Evolutionary conservation across 2,329 filamentous ascomycete genomes (phyloP), one percentile per base, ranked within the genome.

Genomic region (Exophiala mesophila): DNA sequence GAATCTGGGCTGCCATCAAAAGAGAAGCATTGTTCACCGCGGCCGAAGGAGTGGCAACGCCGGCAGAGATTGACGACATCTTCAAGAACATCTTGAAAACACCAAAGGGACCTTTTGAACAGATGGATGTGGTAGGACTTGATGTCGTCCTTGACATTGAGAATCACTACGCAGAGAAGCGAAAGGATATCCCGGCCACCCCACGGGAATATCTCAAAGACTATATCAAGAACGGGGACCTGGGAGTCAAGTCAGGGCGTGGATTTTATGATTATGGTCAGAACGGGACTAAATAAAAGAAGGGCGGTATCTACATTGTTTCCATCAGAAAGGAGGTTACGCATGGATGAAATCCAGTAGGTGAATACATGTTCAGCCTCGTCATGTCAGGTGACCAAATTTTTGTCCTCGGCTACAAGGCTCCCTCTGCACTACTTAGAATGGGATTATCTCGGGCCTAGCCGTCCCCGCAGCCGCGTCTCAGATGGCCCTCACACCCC

Each of bases 1-100:
- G 60, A n/a, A 59, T 67, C 28, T 67, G 64, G 64, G 63, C 63
- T 3, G 63, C 63, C 10, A 63, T 67, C 28, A 67, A 67, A 44
- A 58, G 64, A 10, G 64, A 67, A 54, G 54, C 59, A 3, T 56
- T 67, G 4, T 48, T 58, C 8, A 47, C 59, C 4, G 46, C 65
- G 6, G 47, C 57, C 1, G 62, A 67, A 34, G 63, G 60, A 1
- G 59, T 66, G 4, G 56, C 53, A 15, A 53, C 53, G 0, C 63
- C 64, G 1, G 43, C 58, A n/a, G 63, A 67, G 31, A 58, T 67
- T 2, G 63, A 67, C 47, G 47, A 47, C 1, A 60, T 67, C 5
- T 67, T 61, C 54, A 62, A 63, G 30, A 55, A 59, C 17, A 59
- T 65, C 16, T 50, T 66, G 9, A 61, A 63, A 21, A 60, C 59